Evolutionary conservation across 139 green algal genomes (phyloP), one percentile per base, ranked within the genome.

Genomic region (Gonium pectorale): DNA sequence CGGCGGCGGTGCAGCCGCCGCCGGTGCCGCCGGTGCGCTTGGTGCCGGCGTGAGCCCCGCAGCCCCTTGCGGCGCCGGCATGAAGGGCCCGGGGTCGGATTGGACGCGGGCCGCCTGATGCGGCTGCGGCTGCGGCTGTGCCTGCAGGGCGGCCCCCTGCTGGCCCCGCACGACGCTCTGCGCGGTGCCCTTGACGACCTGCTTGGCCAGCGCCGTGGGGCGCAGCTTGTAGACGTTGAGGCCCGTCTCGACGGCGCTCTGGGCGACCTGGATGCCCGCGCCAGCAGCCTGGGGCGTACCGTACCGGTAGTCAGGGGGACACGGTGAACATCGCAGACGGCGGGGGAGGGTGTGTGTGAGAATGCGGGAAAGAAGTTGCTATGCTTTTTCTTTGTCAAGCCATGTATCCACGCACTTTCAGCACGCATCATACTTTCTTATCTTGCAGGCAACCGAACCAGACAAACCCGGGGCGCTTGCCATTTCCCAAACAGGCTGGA

Each of bases 161-260:
- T 27, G 27, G 38, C 74, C 72, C 37, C 44, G 87, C 51, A 43
- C 49, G 11, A 85, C 62, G 6, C 73, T 29, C 62, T 63, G 46
- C 3, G 77, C 77, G n/a, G 77, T 26, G 41, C 77, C 77, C 77
- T 83, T 72, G 60, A 83, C 1, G 3, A 38, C 43, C 4, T 26
- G 37, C 31, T 73, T 73, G 22, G 24, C 43, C n/a, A 83, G 77
- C 2, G 77, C 77, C 5, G 77, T 83, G 41, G 77, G 77, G 0
- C 77, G 60, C 60, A 83, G 62, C 60, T 73, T 83, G 60, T 64
- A 74, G 26, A 81, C 38, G 54, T 81, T 56, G 38, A 81, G 74
- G 27, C 74, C 74, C 74, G 74, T 41, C 74, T 81, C 56, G 56
- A 67, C 56, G 0, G 41, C 56, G 29, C 49, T 69, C 27, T 56